phyloP scores from a whole-genome alignment of 345 rosid species.

The Eucalyptus shirleyi region DNA sequence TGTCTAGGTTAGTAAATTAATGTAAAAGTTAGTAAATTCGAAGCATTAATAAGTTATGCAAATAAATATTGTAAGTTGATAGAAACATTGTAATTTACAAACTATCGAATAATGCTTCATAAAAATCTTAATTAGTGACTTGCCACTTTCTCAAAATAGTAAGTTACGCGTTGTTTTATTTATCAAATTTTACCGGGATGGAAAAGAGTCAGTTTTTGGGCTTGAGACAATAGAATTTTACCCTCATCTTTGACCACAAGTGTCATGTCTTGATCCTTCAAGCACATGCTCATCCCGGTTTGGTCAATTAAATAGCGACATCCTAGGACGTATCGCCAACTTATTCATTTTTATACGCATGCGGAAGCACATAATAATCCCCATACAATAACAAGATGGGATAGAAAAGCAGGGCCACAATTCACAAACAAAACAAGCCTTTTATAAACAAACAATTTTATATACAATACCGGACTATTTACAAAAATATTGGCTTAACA shows the following conservation, averaged over 20 bases:
- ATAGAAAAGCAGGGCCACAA: too few relatives aligned
- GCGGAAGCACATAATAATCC: too few relatives aligned
- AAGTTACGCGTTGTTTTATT: neutral
- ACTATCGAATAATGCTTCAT: neutral
- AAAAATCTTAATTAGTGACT: neutral
- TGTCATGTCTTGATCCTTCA: fast-evolving
- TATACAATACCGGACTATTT: too few relatives aligned
- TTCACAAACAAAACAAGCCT: too few relatives aligned
- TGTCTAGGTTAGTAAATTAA: neutral
- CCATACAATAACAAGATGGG: too few relatives aligned
- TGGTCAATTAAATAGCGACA: too few relatives aligned
- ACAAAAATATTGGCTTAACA: too few relatives aligned
- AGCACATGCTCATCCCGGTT: too few relatives aligned
- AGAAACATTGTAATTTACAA: neutral
- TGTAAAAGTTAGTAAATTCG: neutral
- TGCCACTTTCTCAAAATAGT: neutral
- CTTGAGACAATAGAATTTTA: neutral
- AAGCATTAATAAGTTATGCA: neutral
- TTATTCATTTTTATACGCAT: too few relatives aligned
- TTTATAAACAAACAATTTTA: too few relatives aligned
- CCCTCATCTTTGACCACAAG: neutral
- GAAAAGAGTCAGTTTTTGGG: neutral
- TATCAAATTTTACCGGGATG: neutral
- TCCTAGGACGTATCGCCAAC: fast-evolving
- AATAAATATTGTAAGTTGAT: neutral